Base-by-base conservation (phyloP, 2,329 filamentous ascomycete species). In the Colletotrichum sublineola region DNA sequence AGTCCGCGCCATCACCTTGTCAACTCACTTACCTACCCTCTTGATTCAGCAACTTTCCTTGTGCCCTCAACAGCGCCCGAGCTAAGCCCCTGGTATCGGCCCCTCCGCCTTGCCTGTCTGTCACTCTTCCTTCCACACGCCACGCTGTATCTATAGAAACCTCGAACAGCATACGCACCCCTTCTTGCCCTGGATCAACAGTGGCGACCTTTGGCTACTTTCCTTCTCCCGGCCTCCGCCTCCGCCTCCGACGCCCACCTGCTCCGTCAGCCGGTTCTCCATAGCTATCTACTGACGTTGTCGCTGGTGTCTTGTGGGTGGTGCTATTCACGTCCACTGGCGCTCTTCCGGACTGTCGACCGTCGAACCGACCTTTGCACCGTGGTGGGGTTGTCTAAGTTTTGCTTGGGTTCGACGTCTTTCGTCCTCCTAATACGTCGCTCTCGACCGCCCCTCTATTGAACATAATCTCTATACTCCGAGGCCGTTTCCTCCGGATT, bases 281-380 rank as follows among this genome's bases (percentile, higher is more conserved):
- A 61, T 65, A 55, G 31, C 38, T 46, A 18, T 40, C 44, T 65
- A 42, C 48, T 61, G 53, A 64, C 58, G 29, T 50, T 69, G 66
- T 64, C 44, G 31, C 64, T 55, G 38, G 29, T n/a, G 29, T 12
- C 62, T 61, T 58, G 68, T 63, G 65, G 68, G 69, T 61, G 66
- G 60, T 46, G 46, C 66, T 55, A 56, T 69, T 50, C 31, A 57
- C 55, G 14, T 69, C 40, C 66, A 55, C 55, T 64, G 69, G 56
- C 67, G 46, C 46, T 57, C 64, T 42, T 60, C 55, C 67, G 66
- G 65, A 60, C 60, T 69, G 70, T 61, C 70, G 66, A 70, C 56
- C 56, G 70, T 73, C 70, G 70, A 65, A 70, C 66, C 66, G 61
- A 73, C 67, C 33, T 70, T 31, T 69, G 60, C 66, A 69, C 67